Base-by-base conservation (phyloP, 192 early-diverging fungal species). In the Helicostylum pulchrum region DNA sequence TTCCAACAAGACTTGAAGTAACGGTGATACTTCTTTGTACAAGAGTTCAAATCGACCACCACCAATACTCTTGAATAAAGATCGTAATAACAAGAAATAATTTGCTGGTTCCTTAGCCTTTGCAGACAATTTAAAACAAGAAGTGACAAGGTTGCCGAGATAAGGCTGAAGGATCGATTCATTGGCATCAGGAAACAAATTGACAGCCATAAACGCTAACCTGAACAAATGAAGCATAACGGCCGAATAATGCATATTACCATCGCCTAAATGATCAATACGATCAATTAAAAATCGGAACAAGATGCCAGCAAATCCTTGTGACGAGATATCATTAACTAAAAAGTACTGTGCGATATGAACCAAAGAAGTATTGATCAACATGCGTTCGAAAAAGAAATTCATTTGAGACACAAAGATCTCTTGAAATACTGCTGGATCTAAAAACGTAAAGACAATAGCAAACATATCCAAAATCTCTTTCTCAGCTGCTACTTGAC, bases 31-130 rank as follows among this genome's bases (percentile, higher is more conserved):
- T 72, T 98, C 96, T 68, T 95, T 91, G 76, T 99, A 98, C 11
- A 99, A 82, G 43, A 88, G 62, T 74, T 99, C 96, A 74, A 96
- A 98, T 31, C 93, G 87, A 3, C 96, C 98, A 26, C 95, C 96
- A 36, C 94, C 96, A 65, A 99, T 98, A 66, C 93, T 93, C 26
- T 96, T 85, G 78, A 98, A 99, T 7, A 98, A 80, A 1, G 88
- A 83, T 9, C 94, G 90, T 21, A 99, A 72, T 0, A 99, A 78
- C 58, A 93, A 62, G 77, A 98, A 99, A 77, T 97, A 99, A 77
- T 96, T 93, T 46, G 87, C 77, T 2, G 96, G 93, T 31, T 91
- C 81, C 64, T 90, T 90, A 0, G 98, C 88, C 26, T 87, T 94
- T 7, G 88, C 72, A 5, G 93, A 88, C 3, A 90, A 78, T 53